Base-by-base conservation (phyloP, 2,329 filamentous ascomycete species). In the Sporothrix globosa region DNA sequence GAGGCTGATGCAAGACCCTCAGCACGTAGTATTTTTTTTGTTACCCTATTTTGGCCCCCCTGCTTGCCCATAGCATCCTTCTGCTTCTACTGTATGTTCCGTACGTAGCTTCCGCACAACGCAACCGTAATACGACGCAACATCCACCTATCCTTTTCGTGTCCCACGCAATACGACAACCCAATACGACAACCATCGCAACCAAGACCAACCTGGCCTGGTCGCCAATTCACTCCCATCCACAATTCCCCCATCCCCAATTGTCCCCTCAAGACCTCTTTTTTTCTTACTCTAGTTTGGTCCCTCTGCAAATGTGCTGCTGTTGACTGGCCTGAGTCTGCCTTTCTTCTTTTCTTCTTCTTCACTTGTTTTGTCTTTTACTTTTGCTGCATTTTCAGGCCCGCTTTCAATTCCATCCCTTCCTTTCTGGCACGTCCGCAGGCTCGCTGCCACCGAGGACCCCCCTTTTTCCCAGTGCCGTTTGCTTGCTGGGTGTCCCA, bases 1-100 rank as follows among this genome's bases (percentile, higher is more conserved):
- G 74, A 76, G 74, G 74, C 75, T 75, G 75, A 71, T 75, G 71
- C 74, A 74, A 74, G 76, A 60, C n/a, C n/a, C 48, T 60, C 67
- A 48, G 68, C 58, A 52, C 67, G 61, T 72, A 70, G 70, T 60
- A 56, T 50, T 53, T 53, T 44, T 6, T n/a, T 46, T 61, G 60
- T 4, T 10, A 30, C 54, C n/a, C 30, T 39, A 34, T 44, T 46
- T 44, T 63, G 21, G 46, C 48, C 44, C 46, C 54, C 66, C 67
- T 61, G n/a, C 52, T 24, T 54, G 52, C 21, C n/a, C 4, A 41
- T 10, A 34, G 14, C 65, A 21, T 41, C 24, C 39, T 56, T 9
- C 46, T 39, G 24, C 54, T 27, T 27, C 48, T 17, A 19, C 27
- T 56, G 46, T 30, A 30, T 48, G 44, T 14, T 13, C 13, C 19